A percentile compares a stretch with the other conserved stretches of the same genome.
Conservation (phyloP, 345 rosid species). For the Ailanthus altissimus region DNA sequence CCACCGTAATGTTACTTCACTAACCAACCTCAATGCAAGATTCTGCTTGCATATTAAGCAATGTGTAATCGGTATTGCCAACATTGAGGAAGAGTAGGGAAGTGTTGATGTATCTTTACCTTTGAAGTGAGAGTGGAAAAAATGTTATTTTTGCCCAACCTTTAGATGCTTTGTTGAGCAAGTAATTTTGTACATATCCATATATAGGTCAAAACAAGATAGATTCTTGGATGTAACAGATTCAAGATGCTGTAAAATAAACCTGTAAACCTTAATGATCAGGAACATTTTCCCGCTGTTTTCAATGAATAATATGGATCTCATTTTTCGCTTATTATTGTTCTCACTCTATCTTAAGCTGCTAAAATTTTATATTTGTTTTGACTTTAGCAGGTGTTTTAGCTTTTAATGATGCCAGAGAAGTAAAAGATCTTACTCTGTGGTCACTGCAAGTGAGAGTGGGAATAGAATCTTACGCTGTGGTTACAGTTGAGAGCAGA, state of each 20-base stretch:
- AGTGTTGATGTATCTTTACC: not conserved
- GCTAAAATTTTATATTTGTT: not conserved
- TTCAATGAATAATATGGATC: not conserved
- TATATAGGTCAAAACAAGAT: constrained; percentile 2
- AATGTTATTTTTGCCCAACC: not conserved
- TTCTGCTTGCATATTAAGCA: not conserved
- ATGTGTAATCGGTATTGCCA: not conserved
- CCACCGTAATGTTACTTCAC: constrained; percentile 1
- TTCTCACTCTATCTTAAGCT: not conserved
- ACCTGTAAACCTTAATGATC: constrained; percentile 9
- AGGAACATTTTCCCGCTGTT: not conserved
- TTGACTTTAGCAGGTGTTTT: not conserved
- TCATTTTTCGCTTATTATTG: not conserved
- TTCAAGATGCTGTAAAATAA: constrained; percentile 14
- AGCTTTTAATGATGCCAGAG: not conserved
- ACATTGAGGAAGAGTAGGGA: constrained; percentile 18
- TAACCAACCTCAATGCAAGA: constrained; percentile 18
- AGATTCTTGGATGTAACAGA: constrained; percentile 17
- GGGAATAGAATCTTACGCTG: not conserved
- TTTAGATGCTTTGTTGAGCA: constrained; percentile 1
- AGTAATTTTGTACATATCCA: not conserved
- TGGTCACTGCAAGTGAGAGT: not conserved
- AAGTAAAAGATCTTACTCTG: not conserved
- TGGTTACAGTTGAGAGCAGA: not conserved
- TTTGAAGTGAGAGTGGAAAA: constrained; percentile 10